Conservation (phyloP, 169 alveolate species). For the Toxoplasma gondii region DNA sequence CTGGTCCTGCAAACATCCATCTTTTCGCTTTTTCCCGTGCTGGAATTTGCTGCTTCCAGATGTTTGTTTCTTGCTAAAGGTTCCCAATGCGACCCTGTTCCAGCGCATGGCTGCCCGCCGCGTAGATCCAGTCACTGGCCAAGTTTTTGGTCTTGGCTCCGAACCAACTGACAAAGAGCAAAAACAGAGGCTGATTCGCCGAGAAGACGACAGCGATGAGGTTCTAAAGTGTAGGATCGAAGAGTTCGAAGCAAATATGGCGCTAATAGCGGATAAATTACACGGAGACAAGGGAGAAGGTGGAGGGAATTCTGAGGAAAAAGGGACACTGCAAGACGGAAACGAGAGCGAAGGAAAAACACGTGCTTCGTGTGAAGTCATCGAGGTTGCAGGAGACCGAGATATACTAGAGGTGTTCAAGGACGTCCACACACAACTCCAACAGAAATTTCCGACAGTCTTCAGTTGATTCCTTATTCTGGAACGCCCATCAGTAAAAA, state of each 20-base stretch:
- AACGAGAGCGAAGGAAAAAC: not conserved
- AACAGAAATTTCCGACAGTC: not conserved
- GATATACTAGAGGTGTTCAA: not conserved
- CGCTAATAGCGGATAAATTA: not conserved
- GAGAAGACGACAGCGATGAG: constrained; percentile 17
- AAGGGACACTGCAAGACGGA: not conserved
- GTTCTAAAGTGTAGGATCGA: not conserved
- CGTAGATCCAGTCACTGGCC: constrained; percentile 22
- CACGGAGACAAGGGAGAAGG: not conserved
- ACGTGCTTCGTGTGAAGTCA: not conserved
- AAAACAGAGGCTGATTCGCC: not conserved
- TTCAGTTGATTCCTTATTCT: not conserved
- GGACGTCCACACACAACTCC: not conserved
- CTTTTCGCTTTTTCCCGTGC: too few relatives aligned
- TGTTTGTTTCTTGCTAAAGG: not conserved
- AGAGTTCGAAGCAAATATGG: not conserved
- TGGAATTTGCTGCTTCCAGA: not conserved
- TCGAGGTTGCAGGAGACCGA: constrained; percentile 21
- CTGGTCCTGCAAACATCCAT: too few relatives aligned
- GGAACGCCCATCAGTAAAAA: not conserved
- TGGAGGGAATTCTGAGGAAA: not conserved
- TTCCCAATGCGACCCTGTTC: not conserved
- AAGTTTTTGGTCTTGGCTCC: constrained; percentile 18
- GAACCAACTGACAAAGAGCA: constrained; percentile 33
- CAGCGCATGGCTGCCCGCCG: constrained; percentile 37